These are phyloP conservation scores for Trichoderma atrobrunneum DNA, from an alignment of 2,329 filamentous ascomycete species.

Conservation along the genomic window DNA sequence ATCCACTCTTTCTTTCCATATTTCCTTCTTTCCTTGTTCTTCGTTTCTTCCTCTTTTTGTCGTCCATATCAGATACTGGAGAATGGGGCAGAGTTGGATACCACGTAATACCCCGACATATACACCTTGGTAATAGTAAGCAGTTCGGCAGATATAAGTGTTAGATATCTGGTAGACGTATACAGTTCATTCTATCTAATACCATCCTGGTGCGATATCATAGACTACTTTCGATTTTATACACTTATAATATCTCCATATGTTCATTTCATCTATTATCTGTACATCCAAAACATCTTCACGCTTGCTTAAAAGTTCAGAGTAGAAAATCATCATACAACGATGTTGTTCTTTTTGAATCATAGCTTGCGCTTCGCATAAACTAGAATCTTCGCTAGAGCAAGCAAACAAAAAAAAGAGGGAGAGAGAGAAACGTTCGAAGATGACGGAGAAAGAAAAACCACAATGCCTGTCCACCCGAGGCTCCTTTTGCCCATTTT, in stretches of 20 bases:
- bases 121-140: not conserved
- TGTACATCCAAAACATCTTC: not conserved
- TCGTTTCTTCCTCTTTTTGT: not conserved
- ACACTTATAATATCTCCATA: not conserved
- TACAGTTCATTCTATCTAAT: not conserved
- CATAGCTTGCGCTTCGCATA: constrained; percentile 13
- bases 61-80: not conserved
- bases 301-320: not conserved
- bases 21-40: not conserved
- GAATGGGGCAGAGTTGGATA: not conserved
- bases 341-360: not conserved
- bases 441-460: not conserved
- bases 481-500: constrained; percentile 13
- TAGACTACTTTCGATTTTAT: not conserved
- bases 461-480: not conserved
- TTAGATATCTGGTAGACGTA: not conserved
- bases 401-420: not conserved
- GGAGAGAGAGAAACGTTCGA: not conserved
- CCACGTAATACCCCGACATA: not conserved
- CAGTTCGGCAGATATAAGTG: not conserved
- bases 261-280: not conserved
- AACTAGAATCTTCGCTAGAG: constrained; percentile 10
- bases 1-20: not conserved
- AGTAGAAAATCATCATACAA: not conserved
- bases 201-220: not conserved